Conservation (phyloP, 2,329 filamentous ascomycete genomes). For the Epichloe bromicola region DNA sequence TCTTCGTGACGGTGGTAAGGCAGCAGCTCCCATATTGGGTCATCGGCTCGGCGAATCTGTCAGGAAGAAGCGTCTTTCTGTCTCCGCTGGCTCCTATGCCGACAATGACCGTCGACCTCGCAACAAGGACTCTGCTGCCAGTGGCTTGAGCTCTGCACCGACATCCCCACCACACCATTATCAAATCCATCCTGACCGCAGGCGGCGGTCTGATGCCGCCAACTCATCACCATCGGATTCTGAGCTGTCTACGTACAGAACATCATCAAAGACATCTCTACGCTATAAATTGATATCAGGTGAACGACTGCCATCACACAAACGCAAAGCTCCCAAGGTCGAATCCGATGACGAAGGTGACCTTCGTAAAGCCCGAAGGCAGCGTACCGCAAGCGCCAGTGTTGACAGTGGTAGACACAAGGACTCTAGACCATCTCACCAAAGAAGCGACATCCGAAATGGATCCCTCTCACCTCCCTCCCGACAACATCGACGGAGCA, state of each 20-base stretch:
- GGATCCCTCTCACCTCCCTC: constrained; percentile 48
- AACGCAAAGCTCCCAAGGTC: constrained; percentile 39
- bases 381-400: constrained; percentile 35
- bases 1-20: constrained; percentile 18
- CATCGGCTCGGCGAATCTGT: constrained; percentile 19
- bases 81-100: constrained; percentile 14
- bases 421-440: constrained; percentile 20
- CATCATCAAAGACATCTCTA: constrained; percentile 29
- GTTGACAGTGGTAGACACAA: constrained; percentile 21
- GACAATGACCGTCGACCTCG: constrained; percentile 29
- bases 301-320: constrained; percentile 34
- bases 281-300: constrained; percentile 35
- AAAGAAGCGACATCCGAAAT: constrained; percentile 20
- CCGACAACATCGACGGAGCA: constrained; percentile 47
- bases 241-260: constrained; percentile 32
- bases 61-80: constrained; percentile 38
- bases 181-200: constrained; percentile 19
- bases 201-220: constrained; percentile 24
- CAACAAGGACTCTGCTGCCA: constrained; percentile 36
- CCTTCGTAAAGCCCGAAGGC: constrained; percentile 38
- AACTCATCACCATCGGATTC: constrained; percentile 37
- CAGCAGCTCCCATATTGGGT: constrained; percentile 19
- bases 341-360: constrained; percentile 48
- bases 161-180: constrained; percentile 35
- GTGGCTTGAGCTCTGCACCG: constrained; percentile 45